Percentiles rank a stretch among this genome's conserved stretches.
These are phyloP conservation scores for Polytolypa hystricis DNA, from an alignment of 2,329 filamentous ascomycete genomes.

Conservation along the genomic window DNA sequence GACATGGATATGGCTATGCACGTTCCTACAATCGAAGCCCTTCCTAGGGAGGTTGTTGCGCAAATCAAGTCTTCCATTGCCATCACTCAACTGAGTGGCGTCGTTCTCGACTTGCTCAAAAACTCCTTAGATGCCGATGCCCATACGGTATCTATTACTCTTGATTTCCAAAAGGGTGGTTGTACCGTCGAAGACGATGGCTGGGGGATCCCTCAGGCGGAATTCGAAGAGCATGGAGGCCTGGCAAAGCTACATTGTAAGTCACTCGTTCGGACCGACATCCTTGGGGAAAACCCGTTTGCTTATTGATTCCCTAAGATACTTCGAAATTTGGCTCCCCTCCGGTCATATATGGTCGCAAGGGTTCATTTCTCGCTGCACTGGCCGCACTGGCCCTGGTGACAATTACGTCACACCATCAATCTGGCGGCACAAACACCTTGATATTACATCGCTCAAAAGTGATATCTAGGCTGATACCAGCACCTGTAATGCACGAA, in stretches of 20 bases:
- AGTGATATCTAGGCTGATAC: constrained; percentile 51
- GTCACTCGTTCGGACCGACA: constrained; percentile 20
- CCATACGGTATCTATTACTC: constrained; percentile 53
- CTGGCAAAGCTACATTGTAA: constrained; percentile 63
- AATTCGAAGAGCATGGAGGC: constrained; percentile 61
- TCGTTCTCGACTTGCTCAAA: constrained; percentile 60
- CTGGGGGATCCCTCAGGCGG: constrained; percentile 57
- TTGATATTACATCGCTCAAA: constrained; percentile 61
- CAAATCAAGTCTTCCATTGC: constrained; percentile 78
- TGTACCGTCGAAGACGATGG: constrained; percentile 82
- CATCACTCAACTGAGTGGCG: constrained; percentile 63
- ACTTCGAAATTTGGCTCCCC: constrained; percentile 58
- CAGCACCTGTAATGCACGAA: constrained; percentile 48
- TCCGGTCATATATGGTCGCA: constrained; percentile 48
- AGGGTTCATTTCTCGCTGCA: constrained; percentile 67
- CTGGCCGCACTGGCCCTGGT: constrained; percentile 66
- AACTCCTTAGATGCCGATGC: constrained; percentile 79
- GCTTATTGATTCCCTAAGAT: constrained; percentile 38
- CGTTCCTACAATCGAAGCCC: constrained; percentile 45
- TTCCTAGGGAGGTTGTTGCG: constrained; percentile 59
- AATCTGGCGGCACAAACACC: constrained; percentile 41
- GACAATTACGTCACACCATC: constrained; percentile 61
- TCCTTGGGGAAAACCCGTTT: not conserved
- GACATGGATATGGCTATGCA: constrained; percentile 3
- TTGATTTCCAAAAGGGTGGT: constrained; percentile 65